phyloP scores from a whole-genome alignment of 352 stramenopile genomes.

The Hyaloperonospora brassicae region DNA sequence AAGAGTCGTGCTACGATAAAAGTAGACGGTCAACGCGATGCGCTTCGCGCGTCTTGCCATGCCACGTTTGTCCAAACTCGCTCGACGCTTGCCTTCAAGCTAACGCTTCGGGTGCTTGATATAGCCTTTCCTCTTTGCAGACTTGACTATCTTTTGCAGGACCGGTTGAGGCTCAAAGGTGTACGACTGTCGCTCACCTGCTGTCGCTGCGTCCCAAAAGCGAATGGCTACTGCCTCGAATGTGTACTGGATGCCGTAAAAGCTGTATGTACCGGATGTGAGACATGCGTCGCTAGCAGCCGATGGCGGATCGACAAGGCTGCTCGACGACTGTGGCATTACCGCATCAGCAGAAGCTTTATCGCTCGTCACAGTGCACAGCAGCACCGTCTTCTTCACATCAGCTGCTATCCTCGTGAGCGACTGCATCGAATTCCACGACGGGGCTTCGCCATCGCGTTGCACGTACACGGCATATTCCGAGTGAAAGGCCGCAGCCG shows the following conservation, averaged over 20 bases:
- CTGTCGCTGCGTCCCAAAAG: constrained; percentile 42
- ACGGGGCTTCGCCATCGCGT: constrained; percentile 4
- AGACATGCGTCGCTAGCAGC: constrained; percentile 3
- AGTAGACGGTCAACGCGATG: constrained; percentile 4
- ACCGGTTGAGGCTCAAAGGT: constrained; percentile 35
- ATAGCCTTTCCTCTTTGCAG: constrained; percentile 21
- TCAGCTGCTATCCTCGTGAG: constrained; percentile 64
- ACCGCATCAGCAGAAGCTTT: constrained; percentile 1
- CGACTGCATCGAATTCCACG: constrained; percentile 53
- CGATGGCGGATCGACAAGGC: not conserved
- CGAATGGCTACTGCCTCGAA: constrained; percentile 43
- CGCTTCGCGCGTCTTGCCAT: not conserved
- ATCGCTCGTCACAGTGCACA: constrained; percentile 38
- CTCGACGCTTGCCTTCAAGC: constrained; percentile 4
- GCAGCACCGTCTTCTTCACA: constrained; percentile 71
- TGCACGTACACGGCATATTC: constrained; percentile 69
- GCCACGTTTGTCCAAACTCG: no score
- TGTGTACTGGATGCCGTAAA: constrained; percentile 29
- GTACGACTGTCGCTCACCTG: constrained; percentile 19
- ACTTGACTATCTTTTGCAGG: constrained; percentile 30
- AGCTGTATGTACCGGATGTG: constrained; percentile 25
- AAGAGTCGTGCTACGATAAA: constrained; percentile 32
- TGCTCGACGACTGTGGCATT: not conserved
- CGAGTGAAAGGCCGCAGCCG: constrained; percentile 47
- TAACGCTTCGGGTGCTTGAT: constrained; percentile 15